Base-by-base conservation (phyloP, 1,284 basidiomycete genomes). In the Ceratobasidium sp. region DNA sequence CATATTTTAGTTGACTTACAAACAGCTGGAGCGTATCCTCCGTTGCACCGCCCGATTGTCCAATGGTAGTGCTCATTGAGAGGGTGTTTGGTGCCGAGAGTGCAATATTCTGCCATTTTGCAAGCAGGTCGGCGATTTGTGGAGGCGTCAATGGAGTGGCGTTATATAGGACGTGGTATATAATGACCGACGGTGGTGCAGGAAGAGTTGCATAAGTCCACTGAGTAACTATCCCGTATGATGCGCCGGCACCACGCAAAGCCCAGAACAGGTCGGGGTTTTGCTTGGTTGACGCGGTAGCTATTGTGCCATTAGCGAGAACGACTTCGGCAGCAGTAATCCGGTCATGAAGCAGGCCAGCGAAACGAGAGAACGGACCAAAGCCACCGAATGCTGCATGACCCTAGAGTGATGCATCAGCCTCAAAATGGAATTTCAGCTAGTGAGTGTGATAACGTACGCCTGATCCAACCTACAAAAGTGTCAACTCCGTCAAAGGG, bases 301-400 rank as follows among this genome's bases (percentile, higher is more conserved):
- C 29, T 13, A 69, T 34, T 20, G 71, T 71, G 15, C 72, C 71
- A 35, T 72, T 68, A 3, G 70, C 70, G 40, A 72, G 64, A 5
- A 73, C 73, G 5, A 74, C 69, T 45, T 73, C 73, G 31, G 72
- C 72, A 6, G 62, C 55, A 15, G 69, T 57, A 31, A 71, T 50
- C n/a, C 70, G 69, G 31, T 74, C 72, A 2, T 72, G 67, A 38
- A 74, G 57, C 0, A 74, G 55, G 7, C 73, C 72, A 8, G 65
- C 62, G 12, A 68, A 58, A 3, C 73, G 43, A n/a, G 72, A 70
- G 47, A 69, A 69, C 3, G 64, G 68, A 1, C 73, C 73, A 38
- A 70, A 71, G 3, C 73, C 73, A 3, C 73, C 73, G 60, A 72
- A 74, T 6, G 73, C 54, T 12, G 72, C 57, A 45, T 74, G 72